Evolutionary conservation across 768 basidiomycete species (phyloP), one percentile per base, ranked within the genome.

Genomic region (Termitomyces eurrhizus): DNA sequence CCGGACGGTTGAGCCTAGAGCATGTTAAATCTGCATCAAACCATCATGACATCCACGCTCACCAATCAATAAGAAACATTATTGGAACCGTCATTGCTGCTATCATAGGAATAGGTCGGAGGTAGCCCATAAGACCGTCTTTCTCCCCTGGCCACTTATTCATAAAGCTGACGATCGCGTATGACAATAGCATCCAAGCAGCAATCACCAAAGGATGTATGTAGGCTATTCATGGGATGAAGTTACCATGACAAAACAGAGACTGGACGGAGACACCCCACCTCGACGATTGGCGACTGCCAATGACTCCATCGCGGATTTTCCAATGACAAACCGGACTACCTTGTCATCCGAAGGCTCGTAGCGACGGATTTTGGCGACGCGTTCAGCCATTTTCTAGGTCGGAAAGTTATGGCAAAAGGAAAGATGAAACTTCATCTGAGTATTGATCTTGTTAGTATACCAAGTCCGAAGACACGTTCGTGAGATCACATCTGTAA

Each of bases 21-120:
- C 7, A 45, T 57, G n/a, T 58, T 26, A 52, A 49, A 56, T 49
- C 52, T 55, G 14, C 7, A 36, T 16, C 12, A 32, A 18, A 49
- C 49, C 45, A 24, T 21, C n/a, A 33, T 4, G 33, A 45, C 18
- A 21, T 21, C 21, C 26, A 21, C 7, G 68, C 79, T 54, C 62
- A 90, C 91, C 91, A 92, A 69, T 93, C 91, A 48, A 88, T 75
- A 26, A 75, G 73, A 66, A 84, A 84, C 76, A 93, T 78, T 13
- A 91, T 65, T 0, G 87, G 88, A 36, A 89, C 80, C 2, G 84
- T 82, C 37, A 80, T 74, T 13, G 83, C 75, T 21, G 83, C 90
- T 66, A 93, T 82, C 7, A 85, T 83, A 6, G 89, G 88, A n/a
- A 90, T 46, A 0, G 87, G 82, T 21, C 71, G 72, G 11, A 92